Percentiles rank a stretch among this genome's conserved stretches.
These are phyloP conservation scores for Antitrichia curtipendula DNA, from an alignment of 225 moss, liverwort and hornwort genomes.

Conservation along the genomic window DNA sequence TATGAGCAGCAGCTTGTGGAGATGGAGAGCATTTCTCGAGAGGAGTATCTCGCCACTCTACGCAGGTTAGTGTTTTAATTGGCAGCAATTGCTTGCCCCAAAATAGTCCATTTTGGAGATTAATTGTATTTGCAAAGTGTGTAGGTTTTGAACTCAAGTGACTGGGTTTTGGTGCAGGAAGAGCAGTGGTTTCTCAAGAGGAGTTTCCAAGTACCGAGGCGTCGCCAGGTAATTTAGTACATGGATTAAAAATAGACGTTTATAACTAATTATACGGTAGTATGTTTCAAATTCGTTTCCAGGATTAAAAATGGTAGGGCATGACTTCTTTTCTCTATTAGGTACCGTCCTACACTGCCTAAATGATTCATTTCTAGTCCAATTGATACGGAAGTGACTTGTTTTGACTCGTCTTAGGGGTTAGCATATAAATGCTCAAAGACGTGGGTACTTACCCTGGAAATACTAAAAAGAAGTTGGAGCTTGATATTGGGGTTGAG, in stretches of 20 bases:
- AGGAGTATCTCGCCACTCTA: conserved; percentile 56
- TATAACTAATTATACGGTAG: neutral
- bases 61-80: conserved; percentile 7
- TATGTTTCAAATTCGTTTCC: neutral
- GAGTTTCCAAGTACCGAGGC: conserved; percentile 63
- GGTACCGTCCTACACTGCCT: neutral
- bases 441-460: neutral
- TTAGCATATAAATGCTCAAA: neutral
- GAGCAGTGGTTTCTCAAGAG: conserved; percentile 69
- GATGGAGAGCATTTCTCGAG: conserved; percentile 43
- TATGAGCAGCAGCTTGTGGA: conserved; percentile 42
- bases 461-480: neutral
- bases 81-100: neutral
- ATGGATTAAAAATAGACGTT: no score
- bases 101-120: neutral
- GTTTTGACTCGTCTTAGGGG: neutral
- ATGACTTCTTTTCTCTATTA: neutral
- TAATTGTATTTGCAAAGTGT: neutral
- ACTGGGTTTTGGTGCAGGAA: conserved; percentile 16
- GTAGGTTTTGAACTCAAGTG: neutral
- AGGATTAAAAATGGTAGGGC: neutral
- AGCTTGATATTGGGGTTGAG: neutral
- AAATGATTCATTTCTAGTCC: no score
- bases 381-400: neutral
- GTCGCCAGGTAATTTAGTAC: conserved; percentile 40